Percentiles rank a stretch among this genome's conserved stretches.
These are phyloP conservation scores for Sporisorium scitamineum DNA, from an alignment of 1,284 basidiomycete genomes.

Conservation along the genomic window DNA sequence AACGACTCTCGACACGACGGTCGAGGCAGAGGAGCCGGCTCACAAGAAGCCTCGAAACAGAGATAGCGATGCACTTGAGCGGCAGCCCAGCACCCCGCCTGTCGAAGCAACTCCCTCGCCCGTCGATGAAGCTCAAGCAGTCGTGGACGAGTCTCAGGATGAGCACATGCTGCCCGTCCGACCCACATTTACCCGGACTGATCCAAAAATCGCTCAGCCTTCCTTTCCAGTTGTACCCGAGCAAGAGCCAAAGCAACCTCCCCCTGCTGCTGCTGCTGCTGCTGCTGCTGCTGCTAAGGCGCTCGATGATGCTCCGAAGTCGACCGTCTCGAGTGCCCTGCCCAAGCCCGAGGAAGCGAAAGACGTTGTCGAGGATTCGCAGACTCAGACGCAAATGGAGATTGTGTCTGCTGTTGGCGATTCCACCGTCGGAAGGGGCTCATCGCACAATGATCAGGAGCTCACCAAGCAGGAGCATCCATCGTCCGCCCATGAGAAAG, in stretches of 20 bases:
- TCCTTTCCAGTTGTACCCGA: background rate
- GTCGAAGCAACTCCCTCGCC: background rate
- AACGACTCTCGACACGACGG: background rate
- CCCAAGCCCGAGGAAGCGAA: background rate
- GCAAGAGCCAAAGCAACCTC: background rate
- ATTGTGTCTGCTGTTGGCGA: background rate
- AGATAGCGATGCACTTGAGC: background rate
- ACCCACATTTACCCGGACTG: background rate
- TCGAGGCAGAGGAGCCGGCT: slow-evolving; percentile 1
- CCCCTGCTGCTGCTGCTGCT: background rate
- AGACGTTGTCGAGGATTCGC: slow-evolving; percentile 11
- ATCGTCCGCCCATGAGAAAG: background rate
- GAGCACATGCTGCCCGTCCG: slow-evolving; percentile 29
- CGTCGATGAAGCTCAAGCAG: background rate
- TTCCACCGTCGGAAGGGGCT: background rate
- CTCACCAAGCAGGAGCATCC: background rate
- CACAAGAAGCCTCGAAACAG: slow-evolving; percentile 22
- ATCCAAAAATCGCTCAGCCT: background rate
- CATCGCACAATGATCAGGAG: background rate
- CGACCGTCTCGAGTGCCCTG: background rate
- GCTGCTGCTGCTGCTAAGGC: background rate
- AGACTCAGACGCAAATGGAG: slow-evolving; percentile 41
- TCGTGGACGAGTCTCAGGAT: slow-evolving; percentile 25
- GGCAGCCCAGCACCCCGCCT: background rate
- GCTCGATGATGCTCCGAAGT: background rate